Evolutionary conservation across 495 filamentous ascomycete species (phyloP), one percentile per base, ranked within the genome.

Genomic region (Penicillium subrubescens): DNA sequence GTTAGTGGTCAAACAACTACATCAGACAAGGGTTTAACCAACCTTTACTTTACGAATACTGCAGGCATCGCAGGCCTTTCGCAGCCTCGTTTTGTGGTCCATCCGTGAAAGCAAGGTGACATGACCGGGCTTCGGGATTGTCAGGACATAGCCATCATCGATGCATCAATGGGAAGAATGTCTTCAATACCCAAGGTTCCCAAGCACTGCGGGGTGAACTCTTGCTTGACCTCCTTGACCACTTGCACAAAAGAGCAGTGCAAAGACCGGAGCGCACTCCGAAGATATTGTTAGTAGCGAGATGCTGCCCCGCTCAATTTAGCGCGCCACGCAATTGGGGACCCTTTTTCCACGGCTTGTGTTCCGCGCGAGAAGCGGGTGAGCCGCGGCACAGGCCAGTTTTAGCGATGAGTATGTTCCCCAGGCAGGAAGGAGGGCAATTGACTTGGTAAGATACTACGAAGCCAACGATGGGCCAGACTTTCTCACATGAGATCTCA

Each of bases 11-110:
- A 33, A 21, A 43, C 15, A 37, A 25, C 7, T 50, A 23, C 14
- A 35, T 61, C 46, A 29, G 59, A 52, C 21, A 15, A 41, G 59
- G 23, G 3, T 29, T 23, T n/a, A 21, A 69, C 65, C 46, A 73
- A 92, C 90, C 86, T 94, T 95, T 31, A 95, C 91, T 71, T 95
- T 95, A 35, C 92, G 87, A 67, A 89, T 86, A 68, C 89, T 93
- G 75, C 92, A 95, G 77, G 89, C 89, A 75, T 95, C 92, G 74
- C 92, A 95, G 23, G 92, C 92, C 71, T 92, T 91, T 50, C 89
- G 87, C 59, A 94, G 79, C 59, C 92, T 75, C 41, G 75, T 78
- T 74, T 77, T 77, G 56, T 67, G 65, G 70, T 81, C 78, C 80
- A 82, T 82, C 57, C 55, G 67, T 66, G 57, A 63, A 65, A 29